Evolutionary conservation across 495 filamentous ascomycete genomes (phyloP), one percentile per base, ranked within the genome.

Genomic region (Aspergillus saccharolyticus): DNA sequence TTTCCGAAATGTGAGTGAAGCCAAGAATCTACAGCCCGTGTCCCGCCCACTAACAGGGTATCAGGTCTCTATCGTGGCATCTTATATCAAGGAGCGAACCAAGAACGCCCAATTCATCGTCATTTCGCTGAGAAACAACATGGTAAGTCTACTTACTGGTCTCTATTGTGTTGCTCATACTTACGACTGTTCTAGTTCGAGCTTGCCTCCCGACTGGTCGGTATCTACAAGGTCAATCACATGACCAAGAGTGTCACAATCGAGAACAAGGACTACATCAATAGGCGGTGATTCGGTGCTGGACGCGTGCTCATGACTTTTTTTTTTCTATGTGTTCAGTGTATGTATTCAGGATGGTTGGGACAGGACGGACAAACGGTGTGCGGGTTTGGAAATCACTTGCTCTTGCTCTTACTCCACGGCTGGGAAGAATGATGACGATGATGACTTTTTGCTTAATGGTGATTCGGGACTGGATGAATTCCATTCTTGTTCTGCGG

Each of bases 21-120:
- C 33, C 30, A 17, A 17, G 4, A 55, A 3, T 21, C n/a, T 21
- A 3, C 42, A 19, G 43, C 12, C 42, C 30, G 20, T 2, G 14
- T 20, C 19, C 20, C 17, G 4, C 3, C 33, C 42, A 48, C 45
- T 65, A 52, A 68, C 71, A 59, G 46, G 44, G 8, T 21, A 42
- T n/a, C 56, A 96, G 90, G 94, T 98, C 28, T 96, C 91, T 1
- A 98, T 98, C 69, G 94, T 98, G 44, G 94, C 94, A 33, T 91
- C 89, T 52, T 98, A 98, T 66, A 98, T 98, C 80, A 97, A 97
- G 74, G 93, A 97, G 74, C 81, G 94, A 48, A 98, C 94, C 53
- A 97, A 97, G 82, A 97, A 98, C 69, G 94, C 94, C 0, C 94
- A 98, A 67, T 98, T 98, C 72, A 94, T 98, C 63, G 94, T 98